Conservation (phyloP, 345 rosid species). For the Trapa incisa region DNA sequence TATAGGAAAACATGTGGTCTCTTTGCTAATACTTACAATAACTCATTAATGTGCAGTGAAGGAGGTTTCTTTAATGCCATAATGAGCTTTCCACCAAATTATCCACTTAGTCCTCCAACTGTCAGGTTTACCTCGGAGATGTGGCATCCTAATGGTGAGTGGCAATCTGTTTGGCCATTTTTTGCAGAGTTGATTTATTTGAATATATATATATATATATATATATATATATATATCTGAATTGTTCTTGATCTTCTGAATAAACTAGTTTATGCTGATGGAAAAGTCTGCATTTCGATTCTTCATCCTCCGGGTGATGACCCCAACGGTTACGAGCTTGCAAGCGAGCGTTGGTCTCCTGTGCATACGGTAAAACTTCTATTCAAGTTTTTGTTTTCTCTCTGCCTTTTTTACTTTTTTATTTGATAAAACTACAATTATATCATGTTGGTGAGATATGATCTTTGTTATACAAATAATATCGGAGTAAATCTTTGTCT, state of each 20-base stretch:
- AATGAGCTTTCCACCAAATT: conserved; percentile 86
- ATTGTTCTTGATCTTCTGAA: conserved; percentile 5
- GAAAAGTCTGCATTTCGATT: conserved; percentile 92
- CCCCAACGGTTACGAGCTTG: conserved; percentile 95
- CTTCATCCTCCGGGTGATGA: conserved; percentile 99
- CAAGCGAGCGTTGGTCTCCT: conserved; percentile 94
- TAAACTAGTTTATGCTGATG: conserved; percentile 68
- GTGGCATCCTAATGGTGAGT: conserved; percentile 96
- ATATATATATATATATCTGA: neutral
- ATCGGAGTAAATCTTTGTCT: too few species aligned
- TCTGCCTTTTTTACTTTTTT: conserved; percentile 6
- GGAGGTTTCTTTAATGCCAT: conserved; percentile 94
- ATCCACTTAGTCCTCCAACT: conserved; percentile 82
- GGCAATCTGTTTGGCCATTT: neutral
- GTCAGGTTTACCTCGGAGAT: conserved; percentile 84
- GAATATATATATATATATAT: too few species aligned
- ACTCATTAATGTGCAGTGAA: conserved; percentile 41
- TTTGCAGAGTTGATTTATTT: neutral
- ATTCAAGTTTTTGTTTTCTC: too few species aligned
- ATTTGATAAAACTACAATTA: neutral
- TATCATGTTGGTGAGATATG: neutral
- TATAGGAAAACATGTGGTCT: neutral
- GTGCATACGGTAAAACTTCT: conserved; percentile 57
- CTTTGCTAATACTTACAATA: conserved; percentile 4
- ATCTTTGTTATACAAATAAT: neutral